phyloP scores from a whole-genome alignment of 2,329 filamentous ascomycete genomes.

The Mycosphaerella sp. region DNA sequence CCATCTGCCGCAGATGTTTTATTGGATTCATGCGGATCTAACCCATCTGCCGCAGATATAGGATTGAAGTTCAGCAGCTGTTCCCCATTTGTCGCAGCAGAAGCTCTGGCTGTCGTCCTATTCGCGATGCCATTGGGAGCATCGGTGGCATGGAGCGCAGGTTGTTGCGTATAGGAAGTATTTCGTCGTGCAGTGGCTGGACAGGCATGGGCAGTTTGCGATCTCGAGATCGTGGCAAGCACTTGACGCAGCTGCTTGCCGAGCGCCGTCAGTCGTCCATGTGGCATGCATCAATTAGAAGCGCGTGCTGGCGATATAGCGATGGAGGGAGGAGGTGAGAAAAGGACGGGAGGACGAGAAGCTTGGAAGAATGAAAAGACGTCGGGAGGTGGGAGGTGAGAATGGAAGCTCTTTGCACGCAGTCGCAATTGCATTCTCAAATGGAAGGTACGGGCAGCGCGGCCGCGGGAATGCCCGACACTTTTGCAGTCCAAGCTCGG shows the following conservation, averaged over 20 bases:
- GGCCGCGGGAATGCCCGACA: neutral
- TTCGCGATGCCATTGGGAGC: slow-evolving; percentile 1
- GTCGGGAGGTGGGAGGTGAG: neutral
- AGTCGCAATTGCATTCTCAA: neutral
- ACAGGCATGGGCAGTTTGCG: neutral
- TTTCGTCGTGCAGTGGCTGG: neutral
- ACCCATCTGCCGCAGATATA: neutral
- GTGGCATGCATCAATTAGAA: slow-evolving; percentile 29
- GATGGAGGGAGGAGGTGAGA: neutral
- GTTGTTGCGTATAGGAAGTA: neutral
- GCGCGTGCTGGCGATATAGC: neutral
- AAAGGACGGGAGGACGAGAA: neutral
- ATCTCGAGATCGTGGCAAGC: slow-evolving; percentile 15
- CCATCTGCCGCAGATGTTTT: neutral
- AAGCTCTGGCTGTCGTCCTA: neutral
- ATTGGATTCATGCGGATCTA: neutral
- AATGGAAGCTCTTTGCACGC: neutral
- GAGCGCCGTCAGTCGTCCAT: slow-evolving; percentile 32
- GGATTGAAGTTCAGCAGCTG: neutral
- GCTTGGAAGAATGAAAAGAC: neutral
- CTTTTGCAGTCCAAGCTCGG: neutral
- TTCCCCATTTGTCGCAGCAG: neutral
- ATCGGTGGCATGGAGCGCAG: neutral
- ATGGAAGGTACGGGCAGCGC: no score
- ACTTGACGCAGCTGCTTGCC: slow-evolving; percentile 30